phyloP scores from a whole-genome alignment of 2,329 filamentous ascomycete genomes.

The Aureobasidium sp. region DNA sequence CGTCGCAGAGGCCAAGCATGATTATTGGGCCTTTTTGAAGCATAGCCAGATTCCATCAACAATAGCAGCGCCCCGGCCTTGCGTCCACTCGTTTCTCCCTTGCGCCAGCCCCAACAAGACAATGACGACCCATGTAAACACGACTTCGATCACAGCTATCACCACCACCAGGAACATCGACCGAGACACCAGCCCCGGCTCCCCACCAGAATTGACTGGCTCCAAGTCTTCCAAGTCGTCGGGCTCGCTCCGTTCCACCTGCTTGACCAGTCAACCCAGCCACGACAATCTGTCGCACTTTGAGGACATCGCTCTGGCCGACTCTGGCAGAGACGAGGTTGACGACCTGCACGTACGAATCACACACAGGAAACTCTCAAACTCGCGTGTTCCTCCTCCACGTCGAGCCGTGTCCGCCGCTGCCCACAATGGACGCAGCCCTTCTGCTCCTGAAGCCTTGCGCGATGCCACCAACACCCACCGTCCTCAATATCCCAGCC shows the following conservation, averaged over 20 bases:
- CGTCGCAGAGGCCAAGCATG: slow-evolving; percentile 9
- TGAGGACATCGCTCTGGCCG: slow-evolving; percentile 85
- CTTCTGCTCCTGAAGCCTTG: slow-evolving; percentile 15
- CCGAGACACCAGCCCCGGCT: slow-evolving; percentile 48
- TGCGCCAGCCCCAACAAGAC: slow-evolving; percentile 14
- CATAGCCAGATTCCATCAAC: slow-evolving; percentile 5
- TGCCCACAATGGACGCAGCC: not conserved
- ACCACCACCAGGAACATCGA: slow-evolving; percentile 1
- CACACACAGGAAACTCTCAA: not conserved
- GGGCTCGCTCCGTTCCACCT: slow-evolving; percentile 70
- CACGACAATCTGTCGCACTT: slow-evolving; percentile 73
- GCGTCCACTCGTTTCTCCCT: slow-evolving; percentile 18
- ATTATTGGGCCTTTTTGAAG: slow-evolving; percentile 10
- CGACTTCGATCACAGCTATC: not conserved
- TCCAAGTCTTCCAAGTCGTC: slow-evolving; percentile 82
- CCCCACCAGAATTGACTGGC: slow-evolving; percentile 69
- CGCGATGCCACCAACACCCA: slow-evolving; percentile 32
- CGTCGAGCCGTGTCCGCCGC: slow-evolving; percentile 8
- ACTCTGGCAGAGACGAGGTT: slow-evolving; percentile 30
- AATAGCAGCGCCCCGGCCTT: slow-evolving; percentile 16
- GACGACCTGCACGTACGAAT: slow-evolving; percentile 16
- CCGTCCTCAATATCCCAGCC: slow-evolving; percentile 33
- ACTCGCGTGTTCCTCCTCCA: not conserved
- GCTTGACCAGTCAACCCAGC: slow-evolving; percentile 55
- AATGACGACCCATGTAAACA: slow-evolving; percentile 11